Base-by-base conservation (phyloP, 2,329 filamentous ascomycete genomes). In the Cladosporium sp. region DNA sequence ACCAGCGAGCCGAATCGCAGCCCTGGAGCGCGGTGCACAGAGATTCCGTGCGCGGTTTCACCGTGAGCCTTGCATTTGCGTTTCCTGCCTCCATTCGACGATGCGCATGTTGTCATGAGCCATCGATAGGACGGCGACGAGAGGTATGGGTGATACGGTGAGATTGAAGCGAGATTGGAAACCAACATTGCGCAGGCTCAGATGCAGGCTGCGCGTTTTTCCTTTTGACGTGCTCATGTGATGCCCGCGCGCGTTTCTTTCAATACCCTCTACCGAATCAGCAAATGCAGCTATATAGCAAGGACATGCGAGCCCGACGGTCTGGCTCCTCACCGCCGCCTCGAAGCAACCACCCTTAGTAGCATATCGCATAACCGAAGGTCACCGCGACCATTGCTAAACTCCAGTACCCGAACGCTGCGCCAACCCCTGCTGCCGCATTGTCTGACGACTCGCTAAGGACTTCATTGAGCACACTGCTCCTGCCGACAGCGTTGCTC, bases 401-500 rank as follows among this genome's bases (percentile, higher is more conserved):
- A 40, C 45, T 48, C 45, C 45, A 48, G 36, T 32, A 40, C 45
- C 45, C 25, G 45, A 48, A 3, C 36, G 45, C 45, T 22, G 27
- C 45, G 22, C 32, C 33, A 27, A 33, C 45, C 20, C 45, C 36
- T 13, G 35, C 32, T 18, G 45, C 45, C n/a, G 45, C 38, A 8
- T 22, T 18, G 12, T 38, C 43, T n/a, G 43, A 38, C 7, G 11
- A 12, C 18, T 40, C 36, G 36, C 25, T 48, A 27, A 48, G 36
- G 12, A 48, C 45, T 22, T 40, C 36, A n/a, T 40, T 48, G 25
- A 36, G 33, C 18, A 67, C 57, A n/a, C 54, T 57, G 41, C 57
- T 67, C 38, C 76, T 68, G 7, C 76, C 76, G 6, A 72, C 67
- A 1, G 72, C 61, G 20, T 65, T 59, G 9, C 63, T 67, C 16